Conservation (phyloP, 345 rosid genomes). For the Hibiscus syriacus region DNA sequence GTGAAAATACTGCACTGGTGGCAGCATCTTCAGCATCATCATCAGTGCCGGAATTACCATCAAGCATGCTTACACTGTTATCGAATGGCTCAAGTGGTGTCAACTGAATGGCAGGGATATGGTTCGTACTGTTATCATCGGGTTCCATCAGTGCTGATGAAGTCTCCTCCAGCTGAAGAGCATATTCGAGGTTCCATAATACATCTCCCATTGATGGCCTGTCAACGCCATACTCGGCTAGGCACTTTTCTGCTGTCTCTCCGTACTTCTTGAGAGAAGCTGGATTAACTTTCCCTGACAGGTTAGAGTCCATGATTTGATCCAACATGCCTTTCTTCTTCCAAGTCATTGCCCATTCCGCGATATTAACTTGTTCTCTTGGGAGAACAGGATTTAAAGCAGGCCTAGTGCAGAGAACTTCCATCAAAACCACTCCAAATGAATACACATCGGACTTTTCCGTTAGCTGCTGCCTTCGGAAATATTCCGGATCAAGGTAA, state of each 20-base stretch:
- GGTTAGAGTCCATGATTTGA: constrained; percentile 87
- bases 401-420: constrained; percentile 92
- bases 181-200: constrained; percentile 92
- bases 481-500: constrained; percentile 96
- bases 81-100: constrained; percentile 82
- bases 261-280: constrained; percentile 93
- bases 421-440: constrained; percentile 96
- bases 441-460: constrained; percentile 98
- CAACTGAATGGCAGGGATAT: constrained; percentile 78
- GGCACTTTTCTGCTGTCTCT: constrained; percentile 97
- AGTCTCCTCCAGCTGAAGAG: constrained; percentile 91
- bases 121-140: constrained; percentile 94
- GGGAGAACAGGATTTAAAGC: constrained; percentile 96
- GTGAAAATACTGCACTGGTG: constrained; percentile 92
- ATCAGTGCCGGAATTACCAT: constrained; percentile 51
- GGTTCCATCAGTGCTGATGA: constrained; percentile 81
- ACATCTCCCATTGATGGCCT: constrained; percentile 99
- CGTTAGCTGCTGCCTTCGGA: constrained; percentile 91
- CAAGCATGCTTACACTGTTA: constrained; percentile 72
- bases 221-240: constrained; percentile 89
- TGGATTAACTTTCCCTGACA: constrained; percentile 73
- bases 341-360: constrained; percentile 99
- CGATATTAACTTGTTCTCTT: constrained; percentile 93
- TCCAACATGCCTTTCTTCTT: constrained; percentile 93
- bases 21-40: constrained; percentile 84